Conservation (phyloP, 2,329 filamentous ascomycete genomes). For the Diaporthe eres region DNA sequence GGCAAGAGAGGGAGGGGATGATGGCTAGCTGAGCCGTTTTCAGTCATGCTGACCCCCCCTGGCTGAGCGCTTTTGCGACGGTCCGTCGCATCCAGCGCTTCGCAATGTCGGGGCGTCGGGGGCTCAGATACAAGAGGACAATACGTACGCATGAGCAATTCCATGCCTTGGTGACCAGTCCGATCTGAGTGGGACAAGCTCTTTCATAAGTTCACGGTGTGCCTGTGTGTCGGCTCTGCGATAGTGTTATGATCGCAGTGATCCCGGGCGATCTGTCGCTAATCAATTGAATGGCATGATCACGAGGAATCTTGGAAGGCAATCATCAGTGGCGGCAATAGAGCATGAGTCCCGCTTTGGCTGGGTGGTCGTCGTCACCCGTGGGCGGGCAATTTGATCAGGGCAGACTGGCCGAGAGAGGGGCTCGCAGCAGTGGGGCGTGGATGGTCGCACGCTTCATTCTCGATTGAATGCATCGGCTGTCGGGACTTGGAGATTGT, state of each 20-base stretch:
- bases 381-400: constrained; percentile 29
- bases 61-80: constrained; percentile 32
- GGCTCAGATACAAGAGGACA: neutral
- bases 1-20: neutral
- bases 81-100: constrained; percentile 41
- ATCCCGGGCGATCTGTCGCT: neutral
- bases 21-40: constrained; percentile 33
- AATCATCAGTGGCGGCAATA: constrained; percentile 5
- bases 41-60: constrained; percentile 35
- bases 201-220: neutral
- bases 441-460: constrained; percentile 23
- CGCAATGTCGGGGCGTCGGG: constrained; percentile 12
- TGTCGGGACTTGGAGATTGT: neutral
- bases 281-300: neutral
- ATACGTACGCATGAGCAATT: neutral
- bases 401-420: constrained; percentile 12
- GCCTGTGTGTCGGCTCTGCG: neutral
- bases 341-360: neutral
- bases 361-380: constrained; percentile 31
- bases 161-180: neutral
- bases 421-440: constrained; percentile 35
- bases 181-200: neutral
- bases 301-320: neutral
- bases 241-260: neutral
- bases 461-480: constrained; percentile 32